Conservation (phyloP, 352 stramenopile genomes). For the Nothophytophthora sp. region DNA sequence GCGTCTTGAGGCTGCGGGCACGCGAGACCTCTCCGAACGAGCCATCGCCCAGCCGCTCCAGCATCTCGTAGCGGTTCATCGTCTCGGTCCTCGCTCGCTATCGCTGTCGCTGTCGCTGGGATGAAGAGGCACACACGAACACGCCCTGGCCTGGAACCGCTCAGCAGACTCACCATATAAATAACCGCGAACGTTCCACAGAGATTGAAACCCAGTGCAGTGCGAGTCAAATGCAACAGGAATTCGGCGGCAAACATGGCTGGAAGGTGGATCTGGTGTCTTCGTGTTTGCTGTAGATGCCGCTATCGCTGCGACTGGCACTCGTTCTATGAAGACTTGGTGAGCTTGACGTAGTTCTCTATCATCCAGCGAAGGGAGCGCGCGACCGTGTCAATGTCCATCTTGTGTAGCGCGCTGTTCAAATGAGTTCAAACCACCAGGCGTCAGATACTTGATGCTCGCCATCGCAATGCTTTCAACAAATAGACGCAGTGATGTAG, state of each 20-base stretch:
- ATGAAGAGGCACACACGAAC: constrained; percentile 1
- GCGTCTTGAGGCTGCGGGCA: constrained; percentile 89
- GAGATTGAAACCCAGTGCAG: too few relatives aligned
- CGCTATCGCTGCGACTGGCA: background rate
- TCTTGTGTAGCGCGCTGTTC: constrained; percentile 79
- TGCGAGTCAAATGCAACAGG: background rate
- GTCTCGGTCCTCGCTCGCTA: background rate
- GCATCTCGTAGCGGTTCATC: constrained; percentile 93
- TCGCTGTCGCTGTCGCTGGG: too few relatives aligned
- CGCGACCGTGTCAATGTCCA: constrained; percentile 83
- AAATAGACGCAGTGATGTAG: background rate
- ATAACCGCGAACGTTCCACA: constrained; percentile 17
- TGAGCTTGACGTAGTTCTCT: constrained; percentile 59
- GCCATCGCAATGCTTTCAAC: background rate
- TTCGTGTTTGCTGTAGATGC: constrained; percentile 14
- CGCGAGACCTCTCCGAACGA: constrained; percentile 94
- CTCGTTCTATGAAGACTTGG: constrained; percentile 46
- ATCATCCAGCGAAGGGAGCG: constrained; percentile 75
- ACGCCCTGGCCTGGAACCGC: background rate
- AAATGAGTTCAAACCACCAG: background rate
- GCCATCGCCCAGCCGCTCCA: constrained; percentile 92
- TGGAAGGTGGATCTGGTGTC: background rate
- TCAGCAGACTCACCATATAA: constrained; percentile 19
- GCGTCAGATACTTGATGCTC: background rate
- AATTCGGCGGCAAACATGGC: background rate